phyloP scores from a whole-genome alignment of 129 eudicot species.

The Oenanthe sinensis region DNA sequence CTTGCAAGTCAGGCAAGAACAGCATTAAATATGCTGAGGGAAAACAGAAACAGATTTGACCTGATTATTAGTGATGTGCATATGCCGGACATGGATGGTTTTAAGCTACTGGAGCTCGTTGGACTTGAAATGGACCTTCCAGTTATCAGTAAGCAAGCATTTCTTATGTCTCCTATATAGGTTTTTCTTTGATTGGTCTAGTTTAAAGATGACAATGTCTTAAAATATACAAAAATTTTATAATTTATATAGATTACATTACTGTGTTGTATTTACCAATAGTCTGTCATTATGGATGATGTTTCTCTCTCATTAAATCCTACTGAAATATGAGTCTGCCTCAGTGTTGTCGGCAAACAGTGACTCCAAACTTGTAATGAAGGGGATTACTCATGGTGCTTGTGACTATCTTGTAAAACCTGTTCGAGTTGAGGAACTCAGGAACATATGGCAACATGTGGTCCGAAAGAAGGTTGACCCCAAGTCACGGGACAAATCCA shows the following conservation, averaged over 20 bases:
- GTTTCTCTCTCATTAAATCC: not conserved
- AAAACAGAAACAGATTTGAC: constrained; percentile 68
- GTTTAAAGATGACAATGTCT: not conserved
- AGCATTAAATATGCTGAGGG: constrained; percentile 75
- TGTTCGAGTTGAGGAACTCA: constrained; percentile 81
- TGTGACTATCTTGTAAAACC: constrained; percentile 96
- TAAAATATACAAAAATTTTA: not conserved
- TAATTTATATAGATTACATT: not conserved
- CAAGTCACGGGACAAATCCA: constrained; percentile 40
- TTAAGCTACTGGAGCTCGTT: constrained; percentile 80
- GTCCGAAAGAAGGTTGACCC: constrained; percentile 54
- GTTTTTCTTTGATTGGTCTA: not conserved
- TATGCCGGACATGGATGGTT: constrained; percentile 98
- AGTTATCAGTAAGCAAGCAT: constrained; percentile 54
- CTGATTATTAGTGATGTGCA: constrained; percentile 85
- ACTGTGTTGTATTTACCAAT: not conserved
- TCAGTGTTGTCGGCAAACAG: constrained; percentile 95
- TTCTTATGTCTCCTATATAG: not conserved
- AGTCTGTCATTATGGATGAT: not conserved
- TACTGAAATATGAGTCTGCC: constrained; percentile 11
- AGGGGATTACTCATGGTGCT: constrained; percentile 94
- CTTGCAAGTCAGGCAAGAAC: constrained; percentile 51
- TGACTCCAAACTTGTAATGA: constrained; percentile 93
- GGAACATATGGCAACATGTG: constrained; percentile 97
- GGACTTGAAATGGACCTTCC: constrained; percentile 96